Base-by-base conservation (phyloP, 2,329 filamentous ascomycete genomes). In the Stenocarpella maydis region DNA sequence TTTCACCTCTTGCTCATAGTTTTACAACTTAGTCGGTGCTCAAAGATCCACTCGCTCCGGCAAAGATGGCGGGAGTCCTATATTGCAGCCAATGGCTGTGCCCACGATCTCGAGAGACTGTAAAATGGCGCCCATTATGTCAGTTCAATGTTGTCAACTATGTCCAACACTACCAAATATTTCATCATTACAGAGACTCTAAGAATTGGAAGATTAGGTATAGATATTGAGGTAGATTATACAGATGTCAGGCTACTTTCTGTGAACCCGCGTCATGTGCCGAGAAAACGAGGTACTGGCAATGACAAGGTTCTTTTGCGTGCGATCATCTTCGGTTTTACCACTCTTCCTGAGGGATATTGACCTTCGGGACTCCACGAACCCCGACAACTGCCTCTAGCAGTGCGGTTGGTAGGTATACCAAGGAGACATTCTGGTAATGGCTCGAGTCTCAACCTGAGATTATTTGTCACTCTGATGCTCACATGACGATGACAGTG, bases 391-490 rank as follows among this genome's bases (percentile, higher is more conserved):
- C 8, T 45, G 39, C 21, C 21, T 39, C 24, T 60, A 24, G 54
- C 54, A 60, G 37, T 60, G 31, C 26, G 54, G 54, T 17, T 60
- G 54, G 54, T 21, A 60, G n/a, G n/a, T n/a, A n/a, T n/a, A 60
- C 54, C 21, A 60, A 60, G 24, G 54, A 60, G 19, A 60, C 54
- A 43, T 60, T 60, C 24, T 60, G 54, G 54, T 17, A 60, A 21
- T 60, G 54, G 54, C 39, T 60, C 4, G 54, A 60, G 41, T 60
- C 39, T n/a, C 54, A 60, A 14, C 39, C 39, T n/a, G 54, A 60
- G 31, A 60, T 60, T 37, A 43, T 39, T 1, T 39, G 54, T 17
- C 54, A 60, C 10, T 45, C 45, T 17, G 45, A 60, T 21, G 24
- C 45, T 7, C 45, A 60, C 39, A 60, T 60, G 54, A 60, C 54